A percentile compares a stretch with the other conserved stretches of the same genome.
phyloP scores from a whole-genome alignment of 164 flowering plant genomes.

The Tinospora cordifolia region DNA sequence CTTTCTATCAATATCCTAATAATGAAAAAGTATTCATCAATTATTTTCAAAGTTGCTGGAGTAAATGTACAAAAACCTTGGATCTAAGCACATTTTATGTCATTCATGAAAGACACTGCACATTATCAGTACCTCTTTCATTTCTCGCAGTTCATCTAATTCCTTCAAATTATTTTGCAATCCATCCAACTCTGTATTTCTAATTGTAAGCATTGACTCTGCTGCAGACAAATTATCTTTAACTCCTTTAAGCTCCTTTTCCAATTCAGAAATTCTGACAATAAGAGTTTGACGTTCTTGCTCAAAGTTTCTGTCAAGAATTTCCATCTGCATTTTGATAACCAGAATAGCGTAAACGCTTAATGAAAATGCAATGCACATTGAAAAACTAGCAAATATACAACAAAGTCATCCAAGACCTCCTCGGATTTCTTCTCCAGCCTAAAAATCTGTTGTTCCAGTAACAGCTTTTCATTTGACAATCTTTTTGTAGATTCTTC shows the following conservation, averaged over 20 bases:
- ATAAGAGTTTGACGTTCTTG: conserved; percentile 52
- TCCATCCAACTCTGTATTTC: conserved; percentile 40
- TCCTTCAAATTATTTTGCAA: conserved; percentile 69
- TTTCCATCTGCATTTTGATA: conserved; percentile 37
- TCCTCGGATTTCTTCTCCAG: conserved; percentile 61
- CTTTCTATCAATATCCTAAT: conserved; percentile 90
- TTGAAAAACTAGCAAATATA: neutral
- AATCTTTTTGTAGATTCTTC: conserved; percentile 52
- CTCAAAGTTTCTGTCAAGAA: conserved; percentile 44
- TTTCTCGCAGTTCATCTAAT: conserved; percentile 82
- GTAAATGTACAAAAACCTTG: neutral
- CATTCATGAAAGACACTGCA: neutral
- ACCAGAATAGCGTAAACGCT: neutral
- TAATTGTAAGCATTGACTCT: conserved; percentile 44
- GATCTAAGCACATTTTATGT: neutral
- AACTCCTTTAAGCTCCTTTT: conserved; percentile 49
- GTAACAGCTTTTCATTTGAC: conserved; percentile 46
- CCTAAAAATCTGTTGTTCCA: conserved; percentile 54
- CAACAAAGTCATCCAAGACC: conserved; percentile 28
- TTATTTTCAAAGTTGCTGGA: neutral
- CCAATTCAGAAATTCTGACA: conserved; percentile 50
- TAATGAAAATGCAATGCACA: neutral
- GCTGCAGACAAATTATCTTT: conserved; percentile 40
- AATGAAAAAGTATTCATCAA: conserved; percentile 8
- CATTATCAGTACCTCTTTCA: conserved; percentile 71